Conservation (phyloP, 2,329 filamentous ascomycete genomes). For the Arachnomyces sp. region DNA sequence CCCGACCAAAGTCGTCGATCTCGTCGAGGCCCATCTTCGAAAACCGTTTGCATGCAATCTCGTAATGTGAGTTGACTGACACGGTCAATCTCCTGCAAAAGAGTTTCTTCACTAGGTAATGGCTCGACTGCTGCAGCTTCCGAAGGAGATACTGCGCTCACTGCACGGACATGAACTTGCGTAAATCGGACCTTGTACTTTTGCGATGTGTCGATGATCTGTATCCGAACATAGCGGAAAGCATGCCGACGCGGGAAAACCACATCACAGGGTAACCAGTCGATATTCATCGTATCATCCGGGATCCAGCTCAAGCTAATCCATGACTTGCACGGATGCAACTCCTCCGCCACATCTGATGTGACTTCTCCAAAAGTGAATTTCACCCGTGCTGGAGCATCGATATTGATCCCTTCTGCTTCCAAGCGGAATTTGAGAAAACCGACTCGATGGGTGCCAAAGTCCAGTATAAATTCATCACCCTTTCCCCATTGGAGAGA, state of each 20-base stretch:
- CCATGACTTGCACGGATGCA: conserved; percentile 29
- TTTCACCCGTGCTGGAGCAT: conserved; percentile 28
- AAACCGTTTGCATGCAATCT: conserved; percentile 36
- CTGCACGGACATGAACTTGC: conserved; percentile 20
- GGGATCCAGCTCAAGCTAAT: conserved; percentile 34
- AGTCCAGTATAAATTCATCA: conserved; percentile 26
- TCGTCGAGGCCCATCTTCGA: conserved; percentile 32
- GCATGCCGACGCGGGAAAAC: conserved; percentile 25
- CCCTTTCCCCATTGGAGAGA: conserved; percentile 18
- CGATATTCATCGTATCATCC: conserved; percentile 30
- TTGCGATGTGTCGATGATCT: conserved; percentile 29
- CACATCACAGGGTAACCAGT: conserved; percentile 24
- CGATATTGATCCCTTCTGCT: conserved; percentile 24
- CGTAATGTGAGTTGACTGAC: conserved; percentile 26
- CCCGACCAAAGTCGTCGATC: conserved; percentile 33
- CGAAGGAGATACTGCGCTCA: conserved; percentile 20
- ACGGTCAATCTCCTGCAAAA: conserved; percentile 23
- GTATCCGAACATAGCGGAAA: conserved; percentile 28
- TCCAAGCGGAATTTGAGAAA: conserved; percentile 23
- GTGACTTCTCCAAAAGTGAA: conserved; percentile 33
- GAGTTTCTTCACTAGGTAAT: conserved; percentile 10
- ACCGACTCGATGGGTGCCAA: conserved; percentile 28
- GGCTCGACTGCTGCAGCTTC: conserved; percentile 9
- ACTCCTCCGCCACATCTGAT: conserved; percentile 28
- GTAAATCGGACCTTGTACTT: conserved; percentile 27